These are phyloP conservation scores for Neoboletus magnificus DNA, from an alignment of 768 basidiomycete genomes.

Conservation along the genomic window DNA sequence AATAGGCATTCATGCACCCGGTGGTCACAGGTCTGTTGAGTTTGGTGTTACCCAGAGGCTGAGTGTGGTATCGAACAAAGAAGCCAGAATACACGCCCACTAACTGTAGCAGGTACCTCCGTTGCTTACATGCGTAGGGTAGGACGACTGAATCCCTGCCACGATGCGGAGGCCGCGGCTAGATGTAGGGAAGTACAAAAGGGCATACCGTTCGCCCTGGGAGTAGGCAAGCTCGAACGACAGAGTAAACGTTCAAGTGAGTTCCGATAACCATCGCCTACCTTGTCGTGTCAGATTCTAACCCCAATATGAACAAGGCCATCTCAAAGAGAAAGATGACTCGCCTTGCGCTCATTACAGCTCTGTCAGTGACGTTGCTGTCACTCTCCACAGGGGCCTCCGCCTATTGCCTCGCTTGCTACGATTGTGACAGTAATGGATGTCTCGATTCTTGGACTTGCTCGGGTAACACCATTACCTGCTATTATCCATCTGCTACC, in stretches of 20 bases:
- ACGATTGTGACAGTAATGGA: background rate
- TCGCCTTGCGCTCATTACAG: background rate
- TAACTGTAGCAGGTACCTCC: no score
- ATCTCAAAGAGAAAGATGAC: background rate
- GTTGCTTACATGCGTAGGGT: background rate
- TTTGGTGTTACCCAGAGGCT: no score
- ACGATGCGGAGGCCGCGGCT: background rate
- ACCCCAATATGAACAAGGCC: background rate
- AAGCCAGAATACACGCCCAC: no score
- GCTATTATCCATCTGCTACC: background rate
- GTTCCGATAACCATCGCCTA: background rate
- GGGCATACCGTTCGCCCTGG: background rate
- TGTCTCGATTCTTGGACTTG: slow-evolving; percentile 9
- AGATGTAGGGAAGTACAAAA: background rate
- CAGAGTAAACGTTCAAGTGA: background rate
- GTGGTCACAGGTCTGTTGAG: no score
- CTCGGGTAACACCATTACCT: background rate
- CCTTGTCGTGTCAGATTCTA: background rate
- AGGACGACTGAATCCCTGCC: background rate
- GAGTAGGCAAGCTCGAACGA: background rate
- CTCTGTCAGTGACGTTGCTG: background rate
- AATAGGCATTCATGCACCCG: no score
- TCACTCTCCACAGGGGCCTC: background rate
- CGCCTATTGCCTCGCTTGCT: background rate
- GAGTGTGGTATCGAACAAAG: no score